Percentiles rank a stretch among this genome's conserved stretches.
Evolutionary conservation across 2,329 filamentous ascomycete genomes (phyloP).

Genomic region (Colletotrichum australisinense): DNA sequence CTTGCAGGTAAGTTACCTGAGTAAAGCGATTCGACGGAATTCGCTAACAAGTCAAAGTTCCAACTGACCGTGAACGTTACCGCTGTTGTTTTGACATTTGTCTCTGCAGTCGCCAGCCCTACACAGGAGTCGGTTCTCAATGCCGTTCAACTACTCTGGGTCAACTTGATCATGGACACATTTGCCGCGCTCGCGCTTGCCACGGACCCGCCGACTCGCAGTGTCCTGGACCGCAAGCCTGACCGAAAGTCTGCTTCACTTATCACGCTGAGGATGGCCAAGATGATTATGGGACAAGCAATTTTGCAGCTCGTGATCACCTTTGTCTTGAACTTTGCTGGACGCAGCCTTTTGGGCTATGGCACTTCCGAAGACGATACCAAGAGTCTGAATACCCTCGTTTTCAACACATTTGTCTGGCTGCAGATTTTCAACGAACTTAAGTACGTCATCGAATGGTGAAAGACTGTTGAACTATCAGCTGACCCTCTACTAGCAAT

Average conservation of each 20-base stretch:
- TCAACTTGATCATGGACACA: constrained; percentile 74
- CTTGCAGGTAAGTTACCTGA: constrained; percentile 56
- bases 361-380: constrained; percentile 41
- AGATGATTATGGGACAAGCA: constrained; percentile 73
- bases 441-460: constrained; percentile 41
- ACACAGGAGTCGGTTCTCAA: constrained; percentile 64
- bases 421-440: constrained; percentile 78
- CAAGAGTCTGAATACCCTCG: constrained; percentile 73
- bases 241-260: constrained; percentile 33
- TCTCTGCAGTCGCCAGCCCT: constrained; percentile 65
- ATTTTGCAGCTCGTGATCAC: constrained; percentile 69
- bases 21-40: constrained; percentile 53
- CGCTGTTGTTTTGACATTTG: constrained; percentile 68
- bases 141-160: constrained; percentile 71
- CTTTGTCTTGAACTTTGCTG: constrained; percentile 46
- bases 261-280: constrained; percentile 59
- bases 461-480: constrained; percentile 39
- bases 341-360: not conserved
- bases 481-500: constrained; percentile 62
- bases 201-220: constrained; percentile 47
- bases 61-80: constrained; percentile 74
- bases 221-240: constrained; percentile 62
- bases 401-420: constrained; percentile 90
- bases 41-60: constrained; percentile 67
- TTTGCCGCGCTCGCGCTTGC: constrained; percentile 65